These are phyloP conservation scores for Aspergillus sp. DNA, from an alignment of 2,329 filamentous ascomycete species.

Conservation along the genomic window DNA sequence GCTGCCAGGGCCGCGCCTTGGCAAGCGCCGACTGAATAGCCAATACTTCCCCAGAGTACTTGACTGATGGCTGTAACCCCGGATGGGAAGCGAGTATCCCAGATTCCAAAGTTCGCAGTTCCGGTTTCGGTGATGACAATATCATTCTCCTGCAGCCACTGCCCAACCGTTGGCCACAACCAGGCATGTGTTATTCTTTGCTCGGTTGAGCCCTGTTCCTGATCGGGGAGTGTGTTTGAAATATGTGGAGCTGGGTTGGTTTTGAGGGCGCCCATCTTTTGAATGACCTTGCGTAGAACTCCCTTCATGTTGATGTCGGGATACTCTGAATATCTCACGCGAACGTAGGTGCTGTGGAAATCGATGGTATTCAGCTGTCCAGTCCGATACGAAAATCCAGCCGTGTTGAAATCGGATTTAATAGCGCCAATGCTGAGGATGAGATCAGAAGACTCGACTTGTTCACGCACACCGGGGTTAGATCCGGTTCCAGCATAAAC, in stretches of 20 bases:
- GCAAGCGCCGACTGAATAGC: conserved; percentile 65
- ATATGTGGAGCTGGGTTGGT: conserved; percentile 58
- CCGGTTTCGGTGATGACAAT: conserved; percentile 86
- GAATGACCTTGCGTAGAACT: conserved; percentile 72
- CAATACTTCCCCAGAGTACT: conserved; percentile 72
- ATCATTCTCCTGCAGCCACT: conserved; percentile 73
- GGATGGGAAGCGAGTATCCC: conserved; percentile 78
- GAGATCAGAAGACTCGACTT: conserved; percentile 47
- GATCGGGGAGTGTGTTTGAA: conserved; percentile 56
- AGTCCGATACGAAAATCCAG: conserved; percentile 81
- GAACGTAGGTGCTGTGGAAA: conserved; percentile 76
- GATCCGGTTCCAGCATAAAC: conserved; percentile 84
- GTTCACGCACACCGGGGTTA: conserved; percentile 53
- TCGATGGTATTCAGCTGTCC: conserved; percentile 81
- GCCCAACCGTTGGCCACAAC: conserved; percentile 76
- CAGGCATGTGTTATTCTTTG: conserved; percentile 55
- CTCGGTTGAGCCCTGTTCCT: conserved; percentile 36
- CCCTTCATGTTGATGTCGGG: conserved; percentile 79
- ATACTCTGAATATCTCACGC: conserved; percentile 79
- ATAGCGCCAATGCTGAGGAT: conserved; percentile 50
- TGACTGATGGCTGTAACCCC: conserved; percentile 82
- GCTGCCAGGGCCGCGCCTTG: conserved; percentile 75
- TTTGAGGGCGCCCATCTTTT: conserved; percentile 61
- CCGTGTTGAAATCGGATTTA: conserved; percentile 54
- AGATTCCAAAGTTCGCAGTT: conserved; percentile 85